phyloP scores from a whole-genome alignment of 202 grass and related monocot species.

The Saccharum hybrid region DNA sequence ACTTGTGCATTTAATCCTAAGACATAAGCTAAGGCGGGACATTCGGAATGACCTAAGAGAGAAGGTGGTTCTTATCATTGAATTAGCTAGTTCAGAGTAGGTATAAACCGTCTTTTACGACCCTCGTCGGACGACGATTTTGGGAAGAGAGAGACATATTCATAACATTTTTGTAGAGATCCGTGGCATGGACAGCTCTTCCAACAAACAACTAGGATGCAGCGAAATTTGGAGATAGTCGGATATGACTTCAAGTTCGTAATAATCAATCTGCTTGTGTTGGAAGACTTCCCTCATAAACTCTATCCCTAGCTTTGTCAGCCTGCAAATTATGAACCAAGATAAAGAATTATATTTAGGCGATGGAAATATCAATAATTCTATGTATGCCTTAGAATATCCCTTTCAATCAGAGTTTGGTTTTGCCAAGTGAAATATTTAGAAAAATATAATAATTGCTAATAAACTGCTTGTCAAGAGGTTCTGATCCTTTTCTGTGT shows the following conservation, averaged over 20 bases:
- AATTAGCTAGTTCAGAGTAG: neutral
- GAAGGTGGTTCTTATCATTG: neutral
- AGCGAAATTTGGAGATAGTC: neutral
- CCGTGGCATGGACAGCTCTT: neutral
- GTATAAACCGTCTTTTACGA: neutral
- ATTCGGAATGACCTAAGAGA: neutral
- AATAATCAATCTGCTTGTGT: slow-evolving; percentile 25
- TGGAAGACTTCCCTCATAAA: slow-evolving; percentile 46
- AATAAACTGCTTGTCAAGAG: slow-evolving; percentile 1
- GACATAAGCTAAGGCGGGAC: neutral
- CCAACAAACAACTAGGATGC: neutral
- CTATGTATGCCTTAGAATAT: neutral
- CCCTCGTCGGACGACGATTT: neutral
- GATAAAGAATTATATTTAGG: slow-evolving; percentile 13
- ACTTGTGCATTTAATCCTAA: neutral
- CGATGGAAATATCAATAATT: neutral
- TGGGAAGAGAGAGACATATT: neutral
- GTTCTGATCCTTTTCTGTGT: neutral
- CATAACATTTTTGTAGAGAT: neutral
- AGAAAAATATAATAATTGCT: neutral
- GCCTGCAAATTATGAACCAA: slow-evolving; percentile 46
- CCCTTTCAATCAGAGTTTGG: neutral
- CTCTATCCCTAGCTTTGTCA: slow-evolving; percentile 53
- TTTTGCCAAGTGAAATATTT: neutral
- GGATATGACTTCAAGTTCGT: neutral